Evolutionary conservation across 192 early-diverging fungal genomes (phyloP).

Genomic region (Dispira simplex): DNA sequence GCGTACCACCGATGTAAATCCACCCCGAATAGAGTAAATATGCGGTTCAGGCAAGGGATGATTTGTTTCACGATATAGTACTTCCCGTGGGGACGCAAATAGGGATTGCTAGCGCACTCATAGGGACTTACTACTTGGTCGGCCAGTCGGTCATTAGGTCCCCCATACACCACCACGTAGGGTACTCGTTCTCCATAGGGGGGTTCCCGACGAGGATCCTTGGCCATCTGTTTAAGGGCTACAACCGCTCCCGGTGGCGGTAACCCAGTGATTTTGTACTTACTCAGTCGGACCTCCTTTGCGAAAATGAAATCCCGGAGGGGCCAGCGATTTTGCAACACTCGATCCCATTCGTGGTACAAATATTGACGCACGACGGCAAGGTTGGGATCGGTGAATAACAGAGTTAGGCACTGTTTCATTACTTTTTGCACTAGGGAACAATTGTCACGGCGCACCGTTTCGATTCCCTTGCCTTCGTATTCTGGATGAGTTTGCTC

Average conservation of each 20-base stretch:
- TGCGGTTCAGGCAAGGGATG: constrained; percentile 56
- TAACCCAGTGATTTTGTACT: constrained; percentile 43
- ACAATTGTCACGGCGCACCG: constrained; percentile 79
- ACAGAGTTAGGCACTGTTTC: constrained; percentile 54
- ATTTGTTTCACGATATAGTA: constrained; percentile 84
- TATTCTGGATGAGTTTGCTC: constrained; percentile 53
- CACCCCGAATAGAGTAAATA: constrained; percentile 66
- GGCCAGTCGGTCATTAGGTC: constrained; percentile 43
- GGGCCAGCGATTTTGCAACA: constrained; percentile 47
- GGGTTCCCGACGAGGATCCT: constrained; percentile 60
- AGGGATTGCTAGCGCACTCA: constrained; percentile 38
- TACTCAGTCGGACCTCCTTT: constrained; percentile 68
- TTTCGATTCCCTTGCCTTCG: constrained; percentile 95
- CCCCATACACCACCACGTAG: constrained; percentile 63
- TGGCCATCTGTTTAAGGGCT: constrained; percentile 41
- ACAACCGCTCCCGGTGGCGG: constrained; percentile 64
- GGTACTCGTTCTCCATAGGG: constrained; percentile 83
- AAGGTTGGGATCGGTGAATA: constrained; percentile 72
- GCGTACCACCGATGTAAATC: constrained; percentile 24
- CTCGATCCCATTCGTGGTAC: constrained; percentile 48
- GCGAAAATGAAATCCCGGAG: constrained; percentile 77
- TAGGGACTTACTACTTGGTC: constrained; percentile 60
- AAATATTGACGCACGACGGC: constrained; percentile 64
- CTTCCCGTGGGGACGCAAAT: constrained; percentile 50
- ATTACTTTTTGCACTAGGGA: constrained; percentile 60